Conservation (phyloP, 1,284 basidiomycete species). For the Mycena sp. region DNA sequence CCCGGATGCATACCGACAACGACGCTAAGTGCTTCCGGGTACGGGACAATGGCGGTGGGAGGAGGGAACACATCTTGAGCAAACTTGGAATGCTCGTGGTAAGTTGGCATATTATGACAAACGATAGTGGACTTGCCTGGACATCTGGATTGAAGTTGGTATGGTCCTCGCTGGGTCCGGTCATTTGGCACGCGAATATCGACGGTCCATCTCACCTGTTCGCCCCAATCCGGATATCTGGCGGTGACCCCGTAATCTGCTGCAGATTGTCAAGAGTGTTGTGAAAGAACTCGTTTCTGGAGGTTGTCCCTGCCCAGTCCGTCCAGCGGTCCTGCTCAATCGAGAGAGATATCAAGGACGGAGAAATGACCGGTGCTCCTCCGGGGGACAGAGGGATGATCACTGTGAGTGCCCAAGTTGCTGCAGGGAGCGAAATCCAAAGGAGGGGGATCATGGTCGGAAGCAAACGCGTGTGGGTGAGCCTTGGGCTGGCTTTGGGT, state of each 20-base stretch:
- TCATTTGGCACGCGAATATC: background rate
- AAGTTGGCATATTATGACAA: background rate
- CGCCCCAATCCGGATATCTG: constrained; percentile 71
- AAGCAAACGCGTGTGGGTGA: too few species aligned
- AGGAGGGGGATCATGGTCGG: constrained; percentile 5
- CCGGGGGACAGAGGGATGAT: constrained; percentile 10
- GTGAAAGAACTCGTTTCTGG: constrained; percentile 57
- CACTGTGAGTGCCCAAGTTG: background rate
- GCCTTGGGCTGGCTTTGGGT: too few species aligned
- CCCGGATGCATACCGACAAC: too few species aligned
- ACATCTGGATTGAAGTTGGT: constrained; percentile 59
- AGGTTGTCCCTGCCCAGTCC: constrained; percentile 64
- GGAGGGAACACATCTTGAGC: constrained; percentile 59
- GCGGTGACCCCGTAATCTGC: constrained; percentile 58
- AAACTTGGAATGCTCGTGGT: constrained; percentile 40
- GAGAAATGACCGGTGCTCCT: constrained; percentile 43
- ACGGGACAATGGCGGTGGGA: constrained; percentile 59
- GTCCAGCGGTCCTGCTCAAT: constrained; percentile 75
- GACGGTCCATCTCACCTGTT: constrained; percentile 36
- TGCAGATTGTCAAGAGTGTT: constrained; percentile 66
- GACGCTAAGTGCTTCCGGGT: constrained; percentile 53
- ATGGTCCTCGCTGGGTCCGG: constrained; percentile 55
- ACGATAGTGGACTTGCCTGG: constrained; percentile 42
- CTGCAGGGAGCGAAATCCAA: background rate
- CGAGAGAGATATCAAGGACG: constrained; percentile 66